Conservation (phyloP, 495 filamentous ascomycete species). For the Penicillium salamii region DNA sequence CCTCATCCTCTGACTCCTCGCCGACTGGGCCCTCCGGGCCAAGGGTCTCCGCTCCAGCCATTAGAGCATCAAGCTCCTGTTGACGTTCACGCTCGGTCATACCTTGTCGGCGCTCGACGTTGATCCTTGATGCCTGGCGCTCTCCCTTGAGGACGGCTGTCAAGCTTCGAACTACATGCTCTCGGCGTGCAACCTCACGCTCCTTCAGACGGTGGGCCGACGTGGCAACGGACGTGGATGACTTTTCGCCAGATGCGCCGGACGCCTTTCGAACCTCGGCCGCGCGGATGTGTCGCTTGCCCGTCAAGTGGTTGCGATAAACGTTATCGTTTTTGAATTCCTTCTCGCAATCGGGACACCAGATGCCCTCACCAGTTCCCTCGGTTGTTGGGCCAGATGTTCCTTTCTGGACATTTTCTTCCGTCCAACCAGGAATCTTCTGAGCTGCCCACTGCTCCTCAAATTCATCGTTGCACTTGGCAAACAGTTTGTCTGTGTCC, state of each 20-base stretch:
- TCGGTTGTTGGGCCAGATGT: conserved; percentile 46
- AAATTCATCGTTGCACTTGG: conserved; percentile 75
- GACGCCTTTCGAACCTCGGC: conserved; percentile 58
- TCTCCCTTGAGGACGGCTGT: conserved; percentile 72
- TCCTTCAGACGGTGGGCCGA: conserved; percentile 69
- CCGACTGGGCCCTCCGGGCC: conserved; percentile 48
- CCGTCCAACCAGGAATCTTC: conserved; percentile 76
- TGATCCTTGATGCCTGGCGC: conserved; percentile 80
- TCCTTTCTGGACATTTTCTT: conserved; percentile 47
- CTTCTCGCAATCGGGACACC: conserved; percentile 88
- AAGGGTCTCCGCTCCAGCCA: conserved; percentile 54
- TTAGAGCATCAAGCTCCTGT: conserved; percentile 85
- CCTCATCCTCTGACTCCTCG: conserved; percentile 62
- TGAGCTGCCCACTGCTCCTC: conserved; percentile 77
- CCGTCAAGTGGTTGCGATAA: conserved; percentile 81
- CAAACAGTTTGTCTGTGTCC: conserved; percentile 75
- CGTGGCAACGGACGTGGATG: conserved; percentile 25
- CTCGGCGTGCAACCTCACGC: conserved; percentile 83
- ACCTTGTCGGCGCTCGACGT: conserved; percentile 90
- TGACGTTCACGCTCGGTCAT: conserved; percentile 95
- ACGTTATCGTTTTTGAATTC: conserved; percentile 95
- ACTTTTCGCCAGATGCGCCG: conserved; percentile 24
- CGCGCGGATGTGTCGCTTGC: conserved; percentile 87
- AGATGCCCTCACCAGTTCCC: conserved; percentile 69
- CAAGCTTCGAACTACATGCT: conserved; percentile 76